Evolutionary conservation across 228 moss, liverwort and hornwort genomes (phyloP).

Genomic region (Sphagnum magellanicum): DNA sequence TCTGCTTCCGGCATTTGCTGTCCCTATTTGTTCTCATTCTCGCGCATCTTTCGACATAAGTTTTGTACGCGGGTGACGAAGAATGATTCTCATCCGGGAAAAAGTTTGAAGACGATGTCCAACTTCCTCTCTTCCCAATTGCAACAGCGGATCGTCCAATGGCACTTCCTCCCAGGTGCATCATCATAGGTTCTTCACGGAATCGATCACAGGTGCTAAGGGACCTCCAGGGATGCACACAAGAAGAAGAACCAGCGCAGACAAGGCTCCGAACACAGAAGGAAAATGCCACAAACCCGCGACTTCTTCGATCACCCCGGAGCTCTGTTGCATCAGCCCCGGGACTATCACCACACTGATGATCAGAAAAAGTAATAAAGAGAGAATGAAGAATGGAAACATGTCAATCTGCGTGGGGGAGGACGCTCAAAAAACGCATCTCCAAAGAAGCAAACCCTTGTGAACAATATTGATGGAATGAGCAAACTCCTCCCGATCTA

Average conservation of each 20-base stretch:
- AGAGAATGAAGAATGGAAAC: slow-evolving; percentile 41
- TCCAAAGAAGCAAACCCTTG: too few species aligned
- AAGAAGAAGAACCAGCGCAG: slow-evolving; percentile 29
- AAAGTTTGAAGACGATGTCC: too few species aligned
- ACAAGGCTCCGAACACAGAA: slow-evolving; percentile 30
- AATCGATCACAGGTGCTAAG: slow-evolving; percentile 36
- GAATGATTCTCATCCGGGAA: too few species aligned
- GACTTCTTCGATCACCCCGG: slow-evolving; percentile 34
- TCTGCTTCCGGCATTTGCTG: too few species aligned
- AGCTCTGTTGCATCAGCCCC: slow-evolving; percentile 41
- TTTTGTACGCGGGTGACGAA: too few species aligned
- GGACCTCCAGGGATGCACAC: slow-evolving; percentile 55
- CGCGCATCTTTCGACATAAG: too few species aligned
- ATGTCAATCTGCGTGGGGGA: slow-evolving; percentile 3
- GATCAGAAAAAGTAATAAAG: slow-evolving; percentile 36
- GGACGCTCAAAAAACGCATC: too few species aligned
- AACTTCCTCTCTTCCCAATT: too few species aligned
- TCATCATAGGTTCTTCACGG: slow-evolving; percentile 26
- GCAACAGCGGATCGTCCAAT: too few species aligned
- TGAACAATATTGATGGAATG: too few species aligned
- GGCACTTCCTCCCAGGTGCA: not conserved
- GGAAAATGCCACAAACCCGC: slow-evolving; percentile 40
- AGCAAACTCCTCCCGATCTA: too few species aligned
- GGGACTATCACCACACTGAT: slow-evolving; percentile 38
- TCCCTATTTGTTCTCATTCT: too few species aligned